phyloP scores from a whole-genome alignment of 345 rosid genomes.

The Pugionium dolabratum region DNA sequence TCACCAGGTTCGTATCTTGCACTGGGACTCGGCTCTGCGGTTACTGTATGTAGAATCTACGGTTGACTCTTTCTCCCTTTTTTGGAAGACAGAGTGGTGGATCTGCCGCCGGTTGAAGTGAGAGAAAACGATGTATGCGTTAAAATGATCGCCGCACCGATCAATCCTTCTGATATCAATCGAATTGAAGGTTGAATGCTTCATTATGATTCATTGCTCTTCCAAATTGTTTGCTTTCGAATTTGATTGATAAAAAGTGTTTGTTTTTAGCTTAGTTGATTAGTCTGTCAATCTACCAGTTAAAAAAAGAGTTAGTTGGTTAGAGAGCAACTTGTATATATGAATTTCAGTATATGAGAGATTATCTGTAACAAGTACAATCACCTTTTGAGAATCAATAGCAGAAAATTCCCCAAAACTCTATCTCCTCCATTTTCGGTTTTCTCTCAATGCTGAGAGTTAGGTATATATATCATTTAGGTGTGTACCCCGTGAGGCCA shows the following conservation, averaged over 20 bases:
- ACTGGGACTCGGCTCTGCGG: background rate
- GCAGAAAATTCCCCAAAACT: too few species aligned
- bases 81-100: constrained; percentile 48
- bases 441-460: background rate
- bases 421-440: background rate
- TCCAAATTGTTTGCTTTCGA: background rate
- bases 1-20: constrained; percentile 54
- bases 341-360: background rate
- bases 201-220: background rate
- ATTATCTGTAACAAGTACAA: background rate
- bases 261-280: background rate
- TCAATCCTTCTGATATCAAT: constrained; percentile 90
- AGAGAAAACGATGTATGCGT: constrained; percentile 79
- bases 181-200: constrained; percentile 68
- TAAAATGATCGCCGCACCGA: constrained; percentile 86
- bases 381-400: too few species aligned
- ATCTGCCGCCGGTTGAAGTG: constrained; percentile 71
- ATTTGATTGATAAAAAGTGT: background rate
- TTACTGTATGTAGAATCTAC: background rate
- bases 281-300: background rate
- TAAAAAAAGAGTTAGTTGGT: background rate
- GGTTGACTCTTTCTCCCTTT: background rate
- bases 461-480: constrained; percentile 37
- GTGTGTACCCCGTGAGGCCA: constrained; percentile 93
- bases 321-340: background rate